These are phyloP conservation scores for Yamadazyma songkhlaensis DNA, from an alignment of 1,139 yeast species.

Conservation along the genomic window DNA sequence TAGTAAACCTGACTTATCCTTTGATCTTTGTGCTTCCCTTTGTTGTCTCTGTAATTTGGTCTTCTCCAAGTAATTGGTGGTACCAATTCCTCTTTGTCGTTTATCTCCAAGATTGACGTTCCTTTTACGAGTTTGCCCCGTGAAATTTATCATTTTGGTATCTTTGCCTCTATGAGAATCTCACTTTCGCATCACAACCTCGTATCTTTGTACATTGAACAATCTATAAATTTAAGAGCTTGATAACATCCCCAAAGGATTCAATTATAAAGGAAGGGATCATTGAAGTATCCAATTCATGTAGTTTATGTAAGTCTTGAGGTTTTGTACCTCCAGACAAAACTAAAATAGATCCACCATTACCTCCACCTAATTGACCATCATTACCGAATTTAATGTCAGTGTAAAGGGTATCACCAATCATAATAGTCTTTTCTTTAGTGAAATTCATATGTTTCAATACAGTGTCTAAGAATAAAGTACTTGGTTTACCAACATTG, in stretches of 20 bases:
- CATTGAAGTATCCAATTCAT: conserved; percentile 18
- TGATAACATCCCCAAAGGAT: conserved; percentile 28
- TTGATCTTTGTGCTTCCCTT: conserved; percentile 55
- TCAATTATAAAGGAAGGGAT: conserved; percentile 29
- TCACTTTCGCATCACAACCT: too few relatives aligned
- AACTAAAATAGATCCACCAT: conserved; percentile 34
- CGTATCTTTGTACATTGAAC: too few relatives aligned
- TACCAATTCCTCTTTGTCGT: conserved; percentile 20
- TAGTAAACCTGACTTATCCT: conserved; percentile 44
- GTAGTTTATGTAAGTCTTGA: conserved; percentile 20
- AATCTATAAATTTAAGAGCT: conserved; percentile 8
- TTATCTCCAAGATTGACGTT: conserved; percentile 73
- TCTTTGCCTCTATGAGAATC: too few relatives aligned
- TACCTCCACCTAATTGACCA: conserved; percentile 29
- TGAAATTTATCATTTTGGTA: conserved; percentile 51
- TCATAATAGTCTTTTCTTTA: conserved; percentile 31
- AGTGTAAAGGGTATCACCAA: conserved; percentile 44
- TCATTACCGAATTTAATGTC: conserved; percentile 46
- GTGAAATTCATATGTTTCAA: conserved; percentile 26
- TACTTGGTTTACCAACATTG: conserved; percentile 41
- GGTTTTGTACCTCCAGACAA: conserved; percentile 36
- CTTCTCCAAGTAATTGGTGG: conserved; percentile 41
- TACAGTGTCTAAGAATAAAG: conserved; percentile 28
- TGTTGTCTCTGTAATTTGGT: conserved; percentile 65
- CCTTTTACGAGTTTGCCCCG: conserved; percentile 62